Percentiles rank a stretch among this genome's conserved stretches.
phyloP scores from a whole-genome alignment of 768 basidiomycete species.

The Mycena kentingensis region DNA sequence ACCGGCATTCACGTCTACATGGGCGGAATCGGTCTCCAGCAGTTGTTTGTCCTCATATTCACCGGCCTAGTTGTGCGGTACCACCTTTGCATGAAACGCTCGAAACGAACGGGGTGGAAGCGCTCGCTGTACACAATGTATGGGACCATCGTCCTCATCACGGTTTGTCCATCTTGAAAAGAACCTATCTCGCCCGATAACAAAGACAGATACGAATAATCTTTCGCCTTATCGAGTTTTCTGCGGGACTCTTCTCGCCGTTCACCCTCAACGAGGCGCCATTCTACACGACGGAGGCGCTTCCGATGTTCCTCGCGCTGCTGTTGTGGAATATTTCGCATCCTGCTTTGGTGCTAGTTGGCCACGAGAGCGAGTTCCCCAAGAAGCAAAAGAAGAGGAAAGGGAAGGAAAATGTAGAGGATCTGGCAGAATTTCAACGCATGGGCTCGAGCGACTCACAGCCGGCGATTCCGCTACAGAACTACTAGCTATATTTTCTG shows the following conservation, averaged over 20 bases:
- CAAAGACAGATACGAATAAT: conserved; percentile 12
- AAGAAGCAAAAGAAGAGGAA: not conserved
- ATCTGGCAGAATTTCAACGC: no score
- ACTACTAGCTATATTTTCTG: no score
- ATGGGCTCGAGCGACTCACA: no score
- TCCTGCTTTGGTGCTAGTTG: not conserved
- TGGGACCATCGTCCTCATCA: conserved; percentile 18
- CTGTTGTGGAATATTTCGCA: conserved; percentile 4
- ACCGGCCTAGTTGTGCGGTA: conserved; percentile 10
- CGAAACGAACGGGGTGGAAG: conserved; percentile 6
- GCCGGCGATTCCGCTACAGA: no score
- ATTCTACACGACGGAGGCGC: conserved; percentile 4
- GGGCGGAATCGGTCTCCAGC: conserved; percentile 26
- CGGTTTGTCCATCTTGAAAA: conserved; percentile 4
- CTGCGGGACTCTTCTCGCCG: conserved; percentile 10
- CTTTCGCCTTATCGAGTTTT: conserved; percentile 20
- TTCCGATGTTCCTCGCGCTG: conserved; percentile 7
- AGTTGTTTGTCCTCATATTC: conserved; percentile 27
- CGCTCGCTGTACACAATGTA: conserved; percentile 17
- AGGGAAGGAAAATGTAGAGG: not conserved
- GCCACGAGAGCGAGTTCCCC: not conserved
- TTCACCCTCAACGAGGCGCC: conserved; percentile 19
- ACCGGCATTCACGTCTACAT: conserved; percentile 24
- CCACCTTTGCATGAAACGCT: conserved; percentile 7
- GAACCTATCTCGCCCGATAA: not conserved